Evolutionary conservation across 176 grass and related monocot species (phyloP).

Genomic region (Elaeis guineensis): DNA sequence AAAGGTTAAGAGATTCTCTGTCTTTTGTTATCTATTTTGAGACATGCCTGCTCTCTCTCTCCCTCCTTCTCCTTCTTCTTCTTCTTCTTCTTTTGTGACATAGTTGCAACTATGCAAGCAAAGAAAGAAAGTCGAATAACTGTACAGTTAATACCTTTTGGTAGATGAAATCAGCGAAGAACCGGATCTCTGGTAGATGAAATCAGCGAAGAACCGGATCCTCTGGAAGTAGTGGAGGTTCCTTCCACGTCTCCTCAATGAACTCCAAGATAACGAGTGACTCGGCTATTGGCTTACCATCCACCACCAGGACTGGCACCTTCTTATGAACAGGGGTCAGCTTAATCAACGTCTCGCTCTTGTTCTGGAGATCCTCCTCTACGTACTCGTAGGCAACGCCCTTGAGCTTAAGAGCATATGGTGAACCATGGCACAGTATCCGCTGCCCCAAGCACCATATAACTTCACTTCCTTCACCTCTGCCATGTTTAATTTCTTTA

Average conservation of each 20-base stretch:
- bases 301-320: conserved; percentile 35
- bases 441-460: conserved; percentile 27
- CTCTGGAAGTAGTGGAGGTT: conserved; percentile 19
- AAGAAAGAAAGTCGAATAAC: no score
- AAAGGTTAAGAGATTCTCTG: no score
- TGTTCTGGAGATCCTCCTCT: conserved; percentile 47
- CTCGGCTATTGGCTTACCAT: conserved; percentile 22
- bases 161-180: conserved; percentile 47
- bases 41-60: no score
- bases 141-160: no score
- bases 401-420: conserved; percentile 42
- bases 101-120: no score
- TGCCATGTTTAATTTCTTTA: no score
- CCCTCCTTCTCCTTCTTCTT: no score
- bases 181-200: conserved; percentile 33
- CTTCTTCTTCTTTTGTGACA: no score
- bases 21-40: no score
- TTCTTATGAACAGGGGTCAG: conserved; percentile 39
- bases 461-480: conserved; percentile 10
- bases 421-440: conserved; percentile 20
- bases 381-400: conserved; percentile 41
- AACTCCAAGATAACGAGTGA: conserved; percentile 46
- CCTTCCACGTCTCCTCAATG: conserved; percentile 33
- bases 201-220: conserved; percentile 45
- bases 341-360: conserved; percentile 30